phyloP scores from a whole-genome alignment of 1,284 basidiomycete species.

The Moesziomyces sp. region DNA sequence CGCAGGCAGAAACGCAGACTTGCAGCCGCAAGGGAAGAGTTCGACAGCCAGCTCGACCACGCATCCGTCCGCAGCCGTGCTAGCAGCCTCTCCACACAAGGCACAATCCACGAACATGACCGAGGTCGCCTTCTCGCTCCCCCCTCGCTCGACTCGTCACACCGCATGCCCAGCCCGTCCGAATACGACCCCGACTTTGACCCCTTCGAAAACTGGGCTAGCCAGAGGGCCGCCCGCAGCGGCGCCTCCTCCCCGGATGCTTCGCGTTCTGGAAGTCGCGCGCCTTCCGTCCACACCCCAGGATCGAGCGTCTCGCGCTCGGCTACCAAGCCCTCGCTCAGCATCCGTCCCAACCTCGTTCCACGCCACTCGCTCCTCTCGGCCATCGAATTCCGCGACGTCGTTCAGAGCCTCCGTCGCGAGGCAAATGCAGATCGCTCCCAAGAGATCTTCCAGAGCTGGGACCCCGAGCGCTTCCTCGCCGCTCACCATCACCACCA shows the following conservation, averaged over 20 bases:
- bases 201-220: constrained; percentile 54
- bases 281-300: constrained; percentile 27
- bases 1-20: constrained; percentile 38
- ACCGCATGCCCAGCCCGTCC: constrained; percentile 44
- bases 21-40: constrained; percentile 51
- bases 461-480: constrained; percentile 58
- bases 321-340: constrained; percentile 12
- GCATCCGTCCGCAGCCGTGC: constrained; percentile 26
- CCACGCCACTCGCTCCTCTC: constrained; percentile 78
- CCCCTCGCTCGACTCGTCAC: constrained; percentile 7
- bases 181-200: constrained; percentile 60
- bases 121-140: constrained; percentile 18
- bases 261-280: constrained; percentile 14
- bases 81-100: constrained; percentile 15
- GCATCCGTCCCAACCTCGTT: constrained; percentile 38
- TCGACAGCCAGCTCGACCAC: constrained; percentile 31
- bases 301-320: constrained; percentile 24
- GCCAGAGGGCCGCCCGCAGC: constrained; percentile 14
- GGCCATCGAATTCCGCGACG: constrained; percentile 90
- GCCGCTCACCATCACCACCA: constrained; percentile 47
- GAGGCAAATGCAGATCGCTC: constrained; percentile 62
- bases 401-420: constrained; percentile 80
- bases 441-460: constrained; percentile 55
- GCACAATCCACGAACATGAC: neutral
- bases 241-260: constrained; percentile 23